Base-by-base conservation (phyloP, 345 rosid genomes). In the Salix suchowensis region DNA sequence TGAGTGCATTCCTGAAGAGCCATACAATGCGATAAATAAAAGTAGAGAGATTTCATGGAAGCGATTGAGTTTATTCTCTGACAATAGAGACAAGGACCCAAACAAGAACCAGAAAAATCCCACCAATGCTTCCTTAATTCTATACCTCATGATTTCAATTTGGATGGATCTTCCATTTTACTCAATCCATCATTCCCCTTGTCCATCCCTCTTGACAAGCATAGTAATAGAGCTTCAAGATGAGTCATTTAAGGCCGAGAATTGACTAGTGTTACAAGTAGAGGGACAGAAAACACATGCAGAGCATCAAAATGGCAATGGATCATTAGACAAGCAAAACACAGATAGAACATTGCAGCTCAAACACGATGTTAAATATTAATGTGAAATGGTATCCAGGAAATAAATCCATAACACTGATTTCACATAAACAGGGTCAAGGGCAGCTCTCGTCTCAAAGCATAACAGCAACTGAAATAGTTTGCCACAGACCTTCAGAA, bases 1-100 rank as follows among this genome's bases (percentile, higher is more conserved):
- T 76, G 84, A 71, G 84, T 67, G 65, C 80, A 50, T 78, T 80
- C 83, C 90, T 87, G 81, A 58, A 30, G 28, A 61, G 34, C 34
- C 34, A 32, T 2, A 28, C 30, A 28, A 28, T 28, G 30, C 30
- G 30, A 28, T 28, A 28, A 28, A 28, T 28, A 28, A 28, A 28
- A 28, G 30, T 28, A 42, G 46, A 42, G 44, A 40, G 46, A 42
- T 42, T 42, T 11, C 46, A 2, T 10, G 46, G 46, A 11, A 42
- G 46, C 2, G 46, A 42, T 42, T 0, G 46, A 2, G 46, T 42
- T 42, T 2, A 42, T 42, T 11, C 46, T 42, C 46, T 11, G 46
- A 42, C 14, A 42, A 42, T 42, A 10, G 2, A 10, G 46, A 42
- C 46, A 2, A 10, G 4, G 46, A 42, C 46, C 46, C 46, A 12